A percentile compares a stretch with the other conserved stretches of the same genome.
phyloP scores from a whole-genome alignment of 164 flowering plant genomes.

The Tetracentron sinense region DNA sequence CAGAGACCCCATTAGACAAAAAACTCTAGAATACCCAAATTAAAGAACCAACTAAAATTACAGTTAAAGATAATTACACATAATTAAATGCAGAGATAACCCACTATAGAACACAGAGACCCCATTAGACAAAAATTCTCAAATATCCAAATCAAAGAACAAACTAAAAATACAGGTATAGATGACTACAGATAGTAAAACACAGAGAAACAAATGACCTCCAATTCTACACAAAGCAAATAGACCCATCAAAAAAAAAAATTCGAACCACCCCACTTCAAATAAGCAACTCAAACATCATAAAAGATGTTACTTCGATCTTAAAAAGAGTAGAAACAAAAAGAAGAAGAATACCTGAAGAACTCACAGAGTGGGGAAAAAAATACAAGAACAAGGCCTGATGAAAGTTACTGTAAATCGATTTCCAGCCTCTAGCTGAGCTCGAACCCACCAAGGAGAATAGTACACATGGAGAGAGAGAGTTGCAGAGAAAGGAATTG shows the following conservation, averaged over 20 bases:
- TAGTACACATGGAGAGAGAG: not conserved
- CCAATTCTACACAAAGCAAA: not conserved
- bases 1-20: not conserved
- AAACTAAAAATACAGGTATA: not conserved
- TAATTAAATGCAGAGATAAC: too few species aligned
- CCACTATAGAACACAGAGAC: not conserved
- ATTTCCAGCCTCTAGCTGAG: not conserved
- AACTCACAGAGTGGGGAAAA: not conserved
- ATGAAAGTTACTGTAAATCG: conserved; percentile 2
- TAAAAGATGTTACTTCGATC: not conserved
- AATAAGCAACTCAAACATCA: not conserved
- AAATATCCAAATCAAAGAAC: not conserved
- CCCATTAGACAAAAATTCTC: not conserved
- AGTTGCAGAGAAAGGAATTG: not conserved
- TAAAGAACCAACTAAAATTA: not conserved
- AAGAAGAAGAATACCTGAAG: not conserved
- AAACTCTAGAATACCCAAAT: not conserved
- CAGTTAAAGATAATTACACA: too few species aligned
- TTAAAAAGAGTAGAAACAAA: not conserved
- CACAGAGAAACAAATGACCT: not conserved
- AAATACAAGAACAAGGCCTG: not conserved
- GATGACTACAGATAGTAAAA: not conserved
- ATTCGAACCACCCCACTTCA: not conserved
- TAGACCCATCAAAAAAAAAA: not conserved
- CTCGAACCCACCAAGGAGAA: conserved; percentile 15